Evolutionary conservation across 305 asterid genomes (phyloP).

Genomic region (Striga hermonthica): DNA sequence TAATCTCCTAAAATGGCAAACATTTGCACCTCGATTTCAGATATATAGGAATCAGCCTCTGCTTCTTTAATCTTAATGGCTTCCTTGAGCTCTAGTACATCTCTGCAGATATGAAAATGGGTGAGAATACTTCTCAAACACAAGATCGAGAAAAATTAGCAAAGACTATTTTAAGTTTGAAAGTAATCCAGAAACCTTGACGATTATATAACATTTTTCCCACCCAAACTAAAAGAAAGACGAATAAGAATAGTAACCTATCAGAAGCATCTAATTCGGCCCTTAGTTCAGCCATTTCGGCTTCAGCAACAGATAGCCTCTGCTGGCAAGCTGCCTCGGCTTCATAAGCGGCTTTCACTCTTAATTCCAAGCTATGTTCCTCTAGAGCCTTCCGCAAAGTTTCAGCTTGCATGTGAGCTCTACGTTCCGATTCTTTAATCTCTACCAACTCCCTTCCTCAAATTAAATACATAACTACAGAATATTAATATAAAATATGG

Average conservation of each 20-base stretch:
- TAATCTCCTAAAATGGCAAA: slow-evolving; percentile 26
- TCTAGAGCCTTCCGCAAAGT: slow-evolving; percentile 69
- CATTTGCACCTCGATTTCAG: slow-evolving; percentile 81
- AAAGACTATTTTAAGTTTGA: slow-evolving; percentile 2
- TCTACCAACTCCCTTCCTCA: slow-evolving; percentile 63
- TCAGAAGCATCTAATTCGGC: slow-evolving; percentile 79
- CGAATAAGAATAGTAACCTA: slow-evolving; percentile 52
- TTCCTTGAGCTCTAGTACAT: slow-evolving; percentile 84
- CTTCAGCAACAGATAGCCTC: slow-evolving; percentile 84
- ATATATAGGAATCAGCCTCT: slow-evolving; percentile 80
- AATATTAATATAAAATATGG: no score
- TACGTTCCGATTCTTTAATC: slow-evolving; percentile 75
- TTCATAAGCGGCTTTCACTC: slow-evolving; percentile 94
- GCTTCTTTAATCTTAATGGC: slow-evolving; percentile 83
- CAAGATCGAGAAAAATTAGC: slow-evolving; percentile 11
- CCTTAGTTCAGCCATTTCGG: slow-evolving; percentile 75
- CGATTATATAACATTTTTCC: background rate
- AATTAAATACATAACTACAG: background rate
- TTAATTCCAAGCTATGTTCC: slow-evolving; percentile 84
- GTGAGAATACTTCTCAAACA: slow-evolving; percentile 23
- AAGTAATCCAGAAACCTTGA: background rate
- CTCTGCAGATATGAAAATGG: slow-evolving; percentile 50
- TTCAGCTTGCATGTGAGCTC: slow-evolving; percentile 79
- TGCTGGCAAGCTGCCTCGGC: slow-evolving; percentile 89
- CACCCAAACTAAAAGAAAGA: slow-evolving; percentile 21